Evolutionary conservation across 2,329 filamentous ascomycete species (phyloP).

Genomic region (Madurella mycetomatis): DNA sequence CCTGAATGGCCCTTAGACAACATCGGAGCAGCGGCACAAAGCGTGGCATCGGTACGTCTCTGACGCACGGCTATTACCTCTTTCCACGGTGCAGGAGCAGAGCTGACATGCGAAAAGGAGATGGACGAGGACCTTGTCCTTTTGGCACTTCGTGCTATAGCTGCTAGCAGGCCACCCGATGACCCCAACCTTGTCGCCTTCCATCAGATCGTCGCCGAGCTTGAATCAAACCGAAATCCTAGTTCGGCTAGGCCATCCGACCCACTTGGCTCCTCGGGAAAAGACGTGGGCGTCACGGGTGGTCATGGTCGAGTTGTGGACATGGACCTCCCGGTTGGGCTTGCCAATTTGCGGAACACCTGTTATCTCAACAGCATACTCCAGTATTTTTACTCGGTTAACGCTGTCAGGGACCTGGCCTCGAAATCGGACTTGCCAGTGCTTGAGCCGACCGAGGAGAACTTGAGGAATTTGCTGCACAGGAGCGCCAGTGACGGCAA

Average conservation of each 20-base stretch:
- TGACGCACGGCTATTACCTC: neutral
- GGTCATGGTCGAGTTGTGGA: constrained; percentile 8
- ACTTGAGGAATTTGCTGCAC: constrained; percentile 67
- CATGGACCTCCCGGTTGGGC: constrained; percentile 65
- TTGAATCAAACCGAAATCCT: constrained; percentile 9
- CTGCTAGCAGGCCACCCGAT: neutral
- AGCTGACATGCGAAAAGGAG: constrained; percentile 1
- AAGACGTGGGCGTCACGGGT: neutral
- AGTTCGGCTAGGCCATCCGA: neutral
- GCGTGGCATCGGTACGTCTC: constrained; percentile 10
- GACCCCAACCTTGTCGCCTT: constrained; percentile 15
- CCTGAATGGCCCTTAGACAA: constrained; percentile 19
- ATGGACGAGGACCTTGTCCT: constrained; percentile 14
- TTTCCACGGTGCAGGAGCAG: neutral
- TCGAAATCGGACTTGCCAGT: constrained; percentile 68
- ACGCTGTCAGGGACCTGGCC: constrained; percentile 74
- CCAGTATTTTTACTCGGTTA: constrained; percentile 90
- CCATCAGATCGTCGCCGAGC: constrained; percentile 7
- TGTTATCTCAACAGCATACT: constrained; percentile 96
- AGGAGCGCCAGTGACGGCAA: constrained; percentile 42
- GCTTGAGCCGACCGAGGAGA: constrained; percentile 61
- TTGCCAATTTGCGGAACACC: constrained; percentile 93
- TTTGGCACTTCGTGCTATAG: constrained; percentile 20
- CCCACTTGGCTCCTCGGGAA: neutral
- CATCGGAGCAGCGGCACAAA: constrained; percentile 19